Evolutionary conservation across 345 rosid species (phyloP).

Genomic region (Citrus sinensis): DNA sequence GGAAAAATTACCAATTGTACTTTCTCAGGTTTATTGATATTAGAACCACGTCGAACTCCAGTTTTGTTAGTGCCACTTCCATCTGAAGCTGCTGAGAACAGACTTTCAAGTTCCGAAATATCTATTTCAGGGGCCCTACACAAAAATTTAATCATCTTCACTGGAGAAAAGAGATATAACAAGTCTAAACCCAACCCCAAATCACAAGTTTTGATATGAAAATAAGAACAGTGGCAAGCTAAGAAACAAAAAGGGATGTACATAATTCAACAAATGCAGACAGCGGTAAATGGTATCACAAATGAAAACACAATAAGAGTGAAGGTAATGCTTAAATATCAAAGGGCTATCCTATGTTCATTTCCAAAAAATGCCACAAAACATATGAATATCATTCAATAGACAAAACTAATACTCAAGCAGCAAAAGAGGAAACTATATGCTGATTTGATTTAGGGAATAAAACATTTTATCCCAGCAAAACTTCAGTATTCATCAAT

Average conservation of each 20-base stretch:
- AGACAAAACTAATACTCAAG: not conserved
- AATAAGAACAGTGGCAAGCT: not conserved
- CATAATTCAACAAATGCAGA: not conserved
- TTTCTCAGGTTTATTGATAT: conserved; percentile 84
- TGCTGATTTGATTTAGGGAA: not conserved
- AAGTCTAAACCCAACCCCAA: not conserved
- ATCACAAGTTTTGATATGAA: not conserved
- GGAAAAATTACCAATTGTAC: conserved; percentile 72
- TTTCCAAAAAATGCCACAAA: not conserved
- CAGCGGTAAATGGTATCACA: not conserved
- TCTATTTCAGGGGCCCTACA: conserved; percentile 97
- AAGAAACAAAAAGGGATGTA: not conserved
- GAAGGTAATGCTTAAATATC: not conserved
- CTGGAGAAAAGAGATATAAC: conserved; percentile 8
- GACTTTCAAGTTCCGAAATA: conserved; percentile 91
- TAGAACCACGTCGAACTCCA: conserved; percentile 80
- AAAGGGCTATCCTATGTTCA: not conserved
- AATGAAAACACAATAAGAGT: not conserved
- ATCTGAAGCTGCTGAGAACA: conserved; percentile 82
- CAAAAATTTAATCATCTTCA: conserved; percentile 20
- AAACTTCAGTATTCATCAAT: not conserved
- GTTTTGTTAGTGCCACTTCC: conserved; percentile 48
- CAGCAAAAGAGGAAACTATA: not conserved
- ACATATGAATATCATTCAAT: not conserved
- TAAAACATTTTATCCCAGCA: not conserved